Base-by-base conservation (phyloP, 73 alveolate species). In the Paramecium sexaurelia region DNA sequence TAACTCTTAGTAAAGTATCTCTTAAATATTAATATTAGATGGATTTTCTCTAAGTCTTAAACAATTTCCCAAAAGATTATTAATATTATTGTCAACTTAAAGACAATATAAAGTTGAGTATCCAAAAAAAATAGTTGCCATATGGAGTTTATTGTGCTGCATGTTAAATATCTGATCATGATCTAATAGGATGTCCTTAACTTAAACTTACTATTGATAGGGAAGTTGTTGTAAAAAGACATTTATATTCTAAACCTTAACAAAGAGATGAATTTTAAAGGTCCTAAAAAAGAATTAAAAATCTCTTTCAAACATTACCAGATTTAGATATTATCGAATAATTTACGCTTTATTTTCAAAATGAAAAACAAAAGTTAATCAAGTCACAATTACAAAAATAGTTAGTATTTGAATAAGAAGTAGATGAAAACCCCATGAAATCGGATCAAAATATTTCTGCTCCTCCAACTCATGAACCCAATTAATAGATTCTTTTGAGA, bases 21-120 rank as follows among this genome's bases (percentile, higher is more conserved):
- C 24, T 4, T 11, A 13, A 33, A 6, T 24, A 33, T 71, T 15
- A 51, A 17, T n/a, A 51, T 51, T 61, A 61, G 83, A 61, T 11
- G 3, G 87, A 73, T 33, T 73, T 73, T 39, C 67, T 73, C 0
- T 36, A 27, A 6, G 55, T 33, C 5, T 33, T 73, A 27, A 73
- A 73, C 22, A 39, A 73, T 19, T 73, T 73, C 27, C 87, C 87
- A 13, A 36, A 73, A 73, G 87, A 73, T 19, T 73, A 73, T 39
- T 36, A 73, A 11, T 15, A 33, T 33, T 73, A 73, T 73, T 73
- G 87, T 73, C 35, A 73, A 33, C 56, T 73, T 11, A 73, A 73
- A 39, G 87, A 73, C 26, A 73, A 9, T 27, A 39, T 73, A 6
- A 29, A 35, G 11, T 39, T 73, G 67, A 73, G 87, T 73, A 39